These are phyloP conservation scores for Phytophthora brassicae DNA, from an alignment of 352 stramenopile species.

Conservation along the genomic window DNA sequence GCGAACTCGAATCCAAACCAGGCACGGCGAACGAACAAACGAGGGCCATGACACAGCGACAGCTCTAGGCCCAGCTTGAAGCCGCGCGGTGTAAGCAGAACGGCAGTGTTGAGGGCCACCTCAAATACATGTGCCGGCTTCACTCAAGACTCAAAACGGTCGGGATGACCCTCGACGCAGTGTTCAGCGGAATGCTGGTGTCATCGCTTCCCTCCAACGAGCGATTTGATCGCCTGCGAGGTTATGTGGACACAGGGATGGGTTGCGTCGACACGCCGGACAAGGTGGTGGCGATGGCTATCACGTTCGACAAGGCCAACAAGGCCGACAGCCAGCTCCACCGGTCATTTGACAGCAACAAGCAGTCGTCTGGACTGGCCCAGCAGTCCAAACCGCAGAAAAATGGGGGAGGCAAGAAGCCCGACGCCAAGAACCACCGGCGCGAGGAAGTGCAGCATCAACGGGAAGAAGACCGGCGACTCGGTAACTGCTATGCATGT, in stretches of 20 bases:
- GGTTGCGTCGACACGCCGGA: slow-evolving; percentile 6
- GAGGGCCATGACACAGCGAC: slow-evolving; percentile 1
- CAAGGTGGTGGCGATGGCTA: slow-evolving; percentile 14
- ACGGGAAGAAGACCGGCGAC: too few relatives aligned
- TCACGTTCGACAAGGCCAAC: slow-evolving; percentile 18
- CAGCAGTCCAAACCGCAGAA: not conserved
- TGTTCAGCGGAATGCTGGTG: slow-evolving; percentile 2
- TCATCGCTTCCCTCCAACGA: slow-evolving; percentile 5
- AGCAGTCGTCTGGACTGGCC: not conserved
- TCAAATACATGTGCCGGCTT: slow-evolving; percentile 11
- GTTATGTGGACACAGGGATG: slow-evolving; percentile 1
- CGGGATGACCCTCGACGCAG: slow-evolving; percentile 8
- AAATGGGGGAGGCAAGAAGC: not conserved
- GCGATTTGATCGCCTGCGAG: slow-evolving; percentile 7
- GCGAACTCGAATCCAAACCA: not conserved
- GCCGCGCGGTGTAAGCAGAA: slow-evolving; percentile 8
- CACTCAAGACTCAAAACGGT: slow-evolving; percentile 2
- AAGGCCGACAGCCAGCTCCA: not conserved
- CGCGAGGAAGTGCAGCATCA: too few relatives aligned
- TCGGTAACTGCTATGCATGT: too few relatives aligned
- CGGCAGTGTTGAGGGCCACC: slow-evolving; percentile 10
- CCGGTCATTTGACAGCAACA: not conserved
- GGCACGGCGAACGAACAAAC: slow-evolving; percentile 4
- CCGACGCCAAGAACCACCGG: not conserved
- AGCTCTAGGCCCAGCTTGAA: slow-evolving; percentile 12